phyloP scores from a whole-genome alignment of 2,329 filamentous ascomycete species.

The Aspergillus cejpii region DNA sequence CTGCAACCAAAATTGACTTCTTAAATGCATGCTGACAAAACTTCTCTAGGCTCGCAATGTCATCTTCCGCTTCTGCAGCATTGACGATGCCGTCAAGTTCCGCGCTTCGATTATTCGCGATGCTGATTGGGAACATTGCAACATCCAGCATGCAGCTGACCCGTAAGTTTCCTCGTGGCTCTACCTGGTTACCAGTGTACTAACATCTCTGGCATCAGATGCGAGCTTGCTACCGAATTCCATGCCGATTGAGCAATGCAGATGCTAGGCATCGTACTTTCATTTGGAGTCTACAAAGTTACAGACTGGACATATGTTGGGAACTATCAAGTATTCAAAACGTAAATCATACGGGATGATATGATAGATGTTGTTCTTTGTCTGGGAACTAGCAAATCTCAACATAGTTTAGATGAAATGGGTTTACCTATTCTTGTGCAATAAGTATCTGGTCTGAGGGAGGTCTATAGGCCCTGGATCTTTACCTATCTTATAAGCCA shows the following conservation, averaged over 20 bases:
- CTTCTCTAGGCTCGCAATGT: slow-evolving; percentile 36
- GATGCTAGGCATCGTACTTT: neutral
- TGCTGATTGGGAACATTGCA: slow-evolving; percentile 44
- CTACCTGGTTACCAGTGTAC: neutral
- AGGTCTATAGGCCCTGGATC: too few species aligned
- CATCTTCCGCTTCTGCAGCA: slow-evolving; percentile 45
- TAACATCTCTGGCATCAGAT: slow-evolving; percentile 13
- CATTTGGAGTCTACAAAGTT: neutral
- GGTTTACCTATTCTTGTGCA: too few species aligned
- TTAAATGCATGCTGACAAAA: slow-evolving; percentile 2
- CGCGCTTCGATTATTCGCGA: slow-evolving; percentile 35
- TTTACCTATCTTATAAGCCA: too few species aligned
- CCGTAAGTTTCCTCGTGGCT: slow-evolving; percentile 27
- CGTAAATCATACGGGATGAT: neutral
- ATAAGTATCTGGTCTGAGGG: too few species aligned
- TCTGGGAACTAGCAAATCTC: neutral
- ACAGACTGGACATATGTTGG: neutral
- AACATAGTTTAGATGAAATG: neutral
- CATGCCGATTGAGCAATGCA: slow-evolving; percentile 7
- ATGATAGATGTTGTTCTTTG: neutral
- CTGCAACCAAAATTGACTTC: neutral
- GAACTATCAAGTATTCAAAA: neutral
- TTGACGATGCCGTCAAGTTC: slow-evolving; percentile 44
- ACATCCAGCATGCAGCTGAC: slow-evolving; percentile 39
- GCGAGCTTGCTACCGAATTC: slow-evolving; percentile 18